Base-by-base conservation (phyloP, 108 stramenopile genomes). In the Fragilariopsis cylindrus region DNA sequence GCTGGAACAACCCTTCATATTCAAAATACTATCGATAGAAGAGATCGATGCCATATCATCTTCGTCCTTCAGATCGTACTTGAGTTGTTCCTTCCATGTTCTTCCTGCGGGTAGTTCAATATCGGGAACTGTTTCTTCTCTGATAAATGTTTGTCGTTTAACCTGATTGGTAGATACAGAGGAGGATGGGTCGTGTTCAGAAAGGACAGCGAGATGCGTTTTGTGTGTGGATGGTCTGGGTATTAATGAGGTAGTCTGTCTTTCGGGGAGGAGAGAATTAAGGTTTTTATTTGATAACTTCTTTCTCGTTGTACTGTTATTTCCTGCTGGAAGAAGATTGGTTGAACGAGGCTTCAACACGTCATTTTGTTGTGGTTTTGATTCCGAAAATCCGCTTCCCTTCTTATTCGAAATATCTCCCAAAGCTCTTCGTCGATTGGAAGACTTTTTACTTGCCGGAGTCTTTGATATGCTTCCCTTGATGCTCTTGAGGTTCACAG, bases 361-460 rank as follows among this genome's bases (percentile, higher is more conserved):
- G 43, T 63, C 62, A 8, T 43, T 9, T 43, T 43, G 43, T 63
- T 4, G 48, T 49, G 4, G 13, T 5, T 19, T n/a, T 39, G 12
- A 5, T 11, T 48, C 39, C 48, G 67, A 9, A 68, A 68, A 52
- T n/a, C 67, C 67, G 19, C 21, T 68, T 18, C 40, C n/a, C 41
- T 79, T 79, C 30, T 79, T 73, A 67, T 79, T 79, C n/a, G 78
- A 79, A 69, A 79, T 79, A 48, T 79, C 78, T 0, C 78, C 78
- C 52, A 79, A 73, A 60, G 72, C 78, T 46, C 72, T 53, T 7
- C 78, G 55, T 12, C 68, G 69, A 41, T 48, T 65, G 7, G 67
- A 45, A 44, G 67, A 48, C 6, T 21, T 13, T 68, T 48, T 68
- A 15, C 1, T 44, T 16, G 12, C 7, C 19, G 67, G 67, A 9